Base-by-base conservation (phyloP, 495 filamentous ascomycete species). In the Filosporella fistucella region DNA sequence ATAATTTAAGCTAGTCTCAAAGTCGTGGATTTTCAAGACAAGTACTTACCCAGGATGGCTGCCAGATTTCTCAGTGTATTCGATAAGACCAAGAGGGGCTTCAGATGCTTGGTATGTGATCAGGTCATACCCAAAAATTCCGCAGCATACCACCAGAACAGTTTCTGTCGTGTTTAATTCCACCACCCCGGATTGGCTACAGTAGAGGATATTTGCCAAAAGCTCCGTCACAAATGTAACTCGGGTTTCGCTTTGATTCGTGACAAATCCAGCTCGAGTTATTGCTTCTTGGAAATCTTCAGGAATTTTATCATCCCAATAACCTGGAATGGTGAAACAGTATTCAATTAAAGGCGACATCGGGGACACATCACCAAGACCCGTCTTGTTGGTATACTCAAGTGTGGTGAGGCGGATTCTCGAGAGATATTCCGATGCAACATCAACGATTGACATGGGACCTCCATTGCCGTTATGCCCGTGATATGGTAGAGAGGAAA, bases 361-460 rank as follows among this genome's bases (percentile, higher is more conserved):
- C 68, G 83, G 84, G 63, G 86, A 87, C 21, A 87, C 83, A 57
- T 87, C 83, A 13, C 83, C 83, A 6, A 87, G 69, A n/a, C n/a
- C n/a, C n/a, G 81, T 85, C 77, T 87, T 87, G 60, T 85, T 80
- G 33, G 86, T 68, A 47, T 83, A 78, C 41, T 80, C 79, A 32
- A 82, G 70, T 82, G 86, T 87, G 7, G 83, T 82, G 62, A 84
- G 82, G 56, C 83, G 79, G 20, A 87, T 72, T 63, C 86, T 85
- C 71, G 85, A 85, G 12, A 87, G 77, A 62, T 87, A 87, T 64
- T 87, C 83, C 49, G 83, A 82, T 13, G 83, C 83, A 26, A 87
- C 83, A 63, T 87, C 83, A 62, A 87, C 84, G 61, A 86, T 82
- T 12, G 82, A 85, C 69, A 86, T 87, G n/a, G n/a, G n/a, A n/a